These are phyloP conservation scores for Globisporangium carolinianum DNA, from an alignment of 352 stramenopile species.

Conservation along the genomic window DNA sequence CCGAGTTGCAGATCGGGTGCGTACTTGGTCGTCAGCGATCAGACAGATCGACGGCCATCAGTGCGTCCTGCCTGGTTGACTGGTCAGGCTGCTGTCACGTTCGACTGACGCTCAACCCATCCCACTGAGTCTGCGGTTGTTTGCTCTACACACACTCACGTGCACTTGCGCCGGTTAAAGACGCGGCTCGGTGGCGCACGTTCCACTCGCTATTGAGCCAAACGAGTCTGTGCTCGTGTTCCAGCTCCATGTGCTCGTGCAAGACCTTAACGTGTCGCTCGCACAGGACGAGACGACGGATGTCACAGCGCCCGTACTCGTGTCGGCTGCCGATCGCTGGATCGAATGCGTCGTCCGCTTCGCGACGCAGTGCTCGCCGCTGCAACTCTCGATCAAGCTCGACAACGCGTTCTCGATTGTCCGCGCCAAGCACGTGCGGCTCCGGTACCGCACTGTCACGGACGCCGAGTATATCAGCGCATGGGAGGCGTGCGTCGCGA, in stretches of 20 bases:
- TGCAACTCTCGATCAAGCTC: conserved; percentile 26
- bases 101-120: too few species aligned
- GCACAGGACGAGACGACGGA: conserved; percentile 16
- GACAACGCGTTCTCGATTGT: conserved; percentile 72
- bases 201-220: conserved; percentile 8
- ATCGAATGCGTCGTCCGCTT: conserved; percentile 39
- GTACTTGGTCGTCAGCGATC: conserved; percentile 1
- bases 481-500: conserved; percentile 55
- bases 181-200: conserved; percentile 10
- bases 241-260: conserved; percentile 31
- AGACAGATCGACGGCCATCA: too few species aligned
- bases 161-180: background rate
- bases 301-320: conserved; percentile 28
- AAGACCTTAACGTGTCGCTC: conserved; percentile 33
- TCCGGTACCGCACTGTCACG: conserved; percentile 24
- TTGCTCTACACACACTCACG: too few species aligned
- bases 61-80: background rate
- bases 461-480: conserved; percentile 25
- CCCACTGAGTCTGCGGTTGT: too few species aligned
- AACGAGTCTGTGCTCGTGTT: conserved; percentile 10
- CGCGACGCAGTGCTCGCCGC: conserved; percentile 1
- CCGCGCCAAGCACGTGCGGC: conserved; percentile 44
- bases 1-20: conserved; percentile 43
- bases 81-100: background rate
- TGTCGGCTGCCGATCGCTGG: conserved; percentile 42